Base-by-base conservation (phyloP, 768 basidiomycete genomes). In the Leucocoprinus birnbaumii region DNA sequence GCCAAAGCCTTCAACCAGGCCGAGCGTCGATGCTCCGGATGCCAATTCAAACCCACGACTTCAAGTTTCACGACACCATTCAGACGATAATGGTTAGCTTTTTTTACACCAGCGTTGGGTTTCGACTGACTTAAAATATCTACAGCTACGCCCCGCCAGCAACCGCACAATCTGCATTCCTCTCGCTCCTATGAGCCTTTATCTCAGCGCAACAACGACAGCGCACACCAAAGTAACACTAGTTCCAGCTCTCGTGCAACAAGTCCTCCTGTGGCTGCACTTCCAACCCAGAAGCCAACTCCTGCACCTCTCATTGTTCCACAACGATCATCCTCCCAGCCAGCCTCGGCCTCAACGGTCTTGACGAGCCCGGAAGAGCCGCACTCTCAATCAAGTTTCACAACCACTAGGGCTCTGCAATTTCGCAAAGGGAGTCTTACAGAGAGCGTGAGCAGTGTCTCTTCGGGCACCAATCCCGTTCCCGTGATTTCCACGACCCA, bases 121-220 rank as follows among this genome's bases (percentile, higher is more conserved):
- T 45, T 45, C 5, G 59, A 34, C 48, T 61, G 55, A 61, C 60
- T 35, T 26, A 21, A 38, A 22, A 40, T 58, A 41, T 49, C 24
- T 35, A 18, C 57, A 73, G 71, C 65, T 14, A 68, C 66, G 13
- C 63, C 70, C 25, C 70, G 66, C 48, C 61, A 63, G 37, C 68
- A 67, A 31, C 58, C 67, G 31, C 64, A 63, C 13, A 54, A 63
- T 8, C 66, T 76, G 25, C 74, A 74, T 37, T 58, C 68, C 14
- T 73, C 76, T 19, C 75, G 73, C 48, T 77, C 77, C 11, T 66
- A 72, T 45, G 75, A 79, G 55, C 74, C 77, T 22, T 60, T 71
- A 43, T 64, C 63, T 44, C 61, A 61, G 43, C 66, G 63, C 42
- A 56, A 57, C 41, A 63, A 55, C 53, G 61, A 69, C 53, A 61